A percentile compares a stretch with the other conserved stretches of the same genome.
Conservation (phyloP, 768 basidiomycete genomes). For the Psilocybe azurescens region DNA sequence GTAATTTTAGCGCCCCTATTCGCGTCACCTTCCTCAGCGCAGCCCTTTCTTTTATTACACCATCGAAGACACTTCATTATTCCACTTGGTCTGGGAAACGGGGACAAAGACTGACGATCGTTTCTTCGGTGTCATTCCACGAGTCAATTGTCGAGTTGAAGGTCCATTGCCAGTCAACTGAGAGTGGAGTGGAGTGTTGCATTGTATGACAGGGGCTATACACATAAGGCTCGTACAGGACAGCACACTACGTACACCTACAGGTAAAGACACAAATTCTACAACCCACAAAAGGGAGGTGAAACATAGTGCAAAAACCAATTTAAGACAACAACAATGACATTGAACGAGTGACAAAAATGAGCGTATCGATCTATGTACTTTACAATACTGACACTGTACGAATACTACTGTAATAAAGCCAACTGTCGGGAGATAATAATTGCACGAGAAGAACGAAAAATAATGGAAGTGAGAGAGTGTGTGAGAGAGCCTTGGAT, state of each 20-base stretch:
- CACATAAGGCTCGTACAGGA: not conserved
- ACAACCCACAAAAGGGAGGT: too few species aligned
- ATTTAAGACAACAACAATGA: not conserved
- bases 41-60: too few species aligned
- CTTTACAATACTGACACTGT: not conserved
- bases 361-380: not conserved
- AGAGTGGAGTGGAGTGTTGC: not conserved
- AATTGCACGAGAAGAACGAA: not conserved
- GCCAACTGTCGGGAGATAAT: not conserved
- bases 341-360: not conserved
- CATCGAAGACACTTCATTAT: too few species aligned
- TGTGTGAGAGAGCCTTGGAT: not conserved
- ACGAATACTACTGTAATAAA: not conserved
- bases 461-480: not conserved
- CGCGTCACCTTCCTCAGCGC: not conserved
- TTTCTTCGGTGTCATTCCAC: not conserved
- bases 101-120: too few species aligned
- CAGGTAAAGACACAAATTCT: not conserved
- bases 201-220: not conserved
- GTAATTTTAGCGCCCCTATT: not conserved
- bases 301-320: not conserved
- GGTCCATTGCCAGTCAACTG: not conserved
- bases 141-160: not conserved
- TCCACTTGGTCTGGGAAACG: too few species aligned
- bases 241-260: not conserved